phyloP scores from a whole-genome alignment of 352 stramenopile genomes.

The Globisporangium radiosum region DNA sequence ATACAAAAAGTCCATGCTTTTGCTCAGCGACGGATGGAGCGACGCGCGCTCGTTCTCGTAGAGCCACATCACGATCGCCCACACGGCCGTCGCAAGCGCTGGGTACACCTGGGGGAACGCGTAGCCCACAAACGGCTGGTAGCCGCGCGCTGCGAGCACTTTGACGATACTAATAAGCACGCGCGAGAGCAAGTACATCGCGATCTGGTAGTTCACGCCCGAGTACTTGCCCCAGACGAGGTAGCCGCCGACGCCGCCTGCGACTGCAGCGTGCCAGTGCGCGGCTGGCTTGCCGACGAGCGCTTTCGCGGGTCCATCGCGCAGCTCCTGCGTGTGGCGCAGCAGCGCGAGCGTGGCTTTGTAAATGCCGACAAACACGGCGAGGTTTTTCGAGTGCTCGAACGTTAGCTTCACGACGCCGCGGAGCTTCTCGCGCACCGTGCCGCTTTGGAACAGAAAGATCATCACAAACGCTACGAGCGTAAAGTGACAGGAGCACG shows the following conservation, averaged over 20 bases:
- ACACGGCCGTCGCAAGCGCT: slow-evolving; percentile 65
- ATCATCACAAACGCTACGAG: slow-evolving; percentile 85
- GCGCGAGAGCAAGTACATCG: slow-evolving; percentile 85
- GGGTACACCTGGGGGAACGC: slow-evolving; percentile 77
- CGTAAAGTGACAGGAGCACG: background rate
- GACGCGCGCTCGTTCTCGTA: slow-evolving; percentile 79
- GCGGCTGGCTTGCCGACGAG: slow-evolving; percentile 56
- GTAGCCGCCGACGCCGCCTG: slow-evolving; percentile 71
- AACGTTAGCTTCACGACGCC: slow-evolving; percentile 73
- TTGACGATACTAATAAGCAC: slow-evolving; percentile 64
- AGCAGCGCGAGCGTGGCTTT: slow-evolving; percentile 67
- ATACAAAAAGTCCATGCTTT: slow-evolving; percentile 89
- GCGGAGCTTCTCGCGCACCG: slow-evolving; percentile 68
- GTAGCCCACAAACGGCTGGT: slow-evolving; percentile 55
- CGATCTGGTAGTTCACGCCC: slow-evolving; percentile 86
- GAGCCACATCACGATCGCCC: slow-evolving; percentile 81
- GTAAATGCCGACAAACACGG: slow-evolving; percentile 85
- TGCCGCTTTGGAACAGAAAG: slow-evolving; percentile 81
- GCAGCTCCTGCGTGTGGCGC: slow-evolving; percentile 40
- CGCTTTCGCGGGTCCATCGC: slow-evolving; percentile 22
- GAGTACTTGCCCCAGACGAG: slow-evolving; percentile 83
- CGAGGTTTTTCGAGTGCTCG: slow-evolving; percentile 85
- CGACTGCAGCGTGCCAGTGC: slow-evolving; percentile 76
- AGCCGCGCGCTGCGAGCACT: slow-evolving; percentile 51
- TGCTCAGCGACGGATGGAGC: slow-evolving; percentile 75